phyloP scores from a whole-genome alignment of 1,284 basidiomycete genomes.

The Marasmius tenuissimus region DNA sequence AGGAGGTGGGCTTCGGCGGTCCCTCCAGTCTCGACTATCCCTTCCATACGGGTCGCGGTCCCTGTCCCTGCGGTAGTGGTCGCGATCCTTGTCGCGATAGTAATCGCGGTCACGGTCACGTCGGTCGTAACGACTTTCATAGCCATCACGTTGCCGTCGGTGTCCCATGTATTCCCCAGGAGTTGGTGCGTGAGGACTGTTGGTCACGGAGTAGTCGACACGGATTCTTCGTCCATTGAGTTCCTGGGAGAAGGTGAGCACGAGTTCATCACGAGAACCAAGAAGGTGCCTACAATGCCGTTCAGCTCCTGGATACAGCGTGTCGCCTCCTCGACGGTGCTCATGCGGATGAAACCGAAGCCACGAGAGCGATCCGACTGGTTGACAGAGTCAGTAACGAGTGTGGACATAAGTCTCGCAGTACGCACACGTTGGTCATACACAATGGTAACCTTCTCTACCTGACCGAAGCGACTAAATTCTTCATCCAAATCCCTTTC shows the following conservation, averaged over 20 bases:
- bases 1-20: slow-evolving; percentile 58
- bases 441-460: slow-evolving; percentile 97
- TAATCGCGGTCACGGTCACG: slow-evolving; percentile 36
- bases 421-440: slow-evolving; percentile 93
- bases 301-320: slow-evolving; percentile 91
- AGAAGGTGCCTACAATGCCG: slow-evolving; percentile 68
- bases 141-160: slow-evolving; percentile 66
- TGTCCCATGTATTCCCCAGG: slow-evolving; percentile 98
- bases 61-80: slow-evolving; percentile 38
- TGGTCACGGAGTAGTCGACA: slow-evolving; percentile 95
- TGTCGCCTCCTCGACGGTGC: slow-evolving; percentile 81
- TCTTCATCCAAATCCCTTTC: slow-evolving; percentile 95
- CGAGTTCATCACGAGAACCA: background rate
- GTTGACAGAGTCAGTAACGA: slow-evolving; percentile 14
- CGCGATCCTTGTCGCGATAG: slow-evolving; percentile 37
- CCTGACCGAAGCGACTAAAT: slow-evolving; percentile 85
- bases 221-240: slow-evolving; percentile 95
- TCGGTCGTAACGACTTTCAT: slow-evolving; percentile 37
- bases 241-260: slow-evolving; percentile 51
- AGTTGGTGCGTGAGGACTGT: slow-evolving; percentile 91
- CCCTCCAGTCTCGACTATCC: slow-evolving; percentile 34
- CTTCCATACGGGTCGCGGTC: slow-evolving; percentile 46
- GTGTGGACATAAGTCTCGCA: slow-evolving; percentile 2
- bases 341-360: slow-evolving; percentile 98
- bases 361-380: slow-evolving; percentile 95